A percentile compares a stretch with the other conserved stretches of the same genome.
phyloP scores from a whole-genome alignment of 129 eudicot species.

The Logfia minima region DNA sequence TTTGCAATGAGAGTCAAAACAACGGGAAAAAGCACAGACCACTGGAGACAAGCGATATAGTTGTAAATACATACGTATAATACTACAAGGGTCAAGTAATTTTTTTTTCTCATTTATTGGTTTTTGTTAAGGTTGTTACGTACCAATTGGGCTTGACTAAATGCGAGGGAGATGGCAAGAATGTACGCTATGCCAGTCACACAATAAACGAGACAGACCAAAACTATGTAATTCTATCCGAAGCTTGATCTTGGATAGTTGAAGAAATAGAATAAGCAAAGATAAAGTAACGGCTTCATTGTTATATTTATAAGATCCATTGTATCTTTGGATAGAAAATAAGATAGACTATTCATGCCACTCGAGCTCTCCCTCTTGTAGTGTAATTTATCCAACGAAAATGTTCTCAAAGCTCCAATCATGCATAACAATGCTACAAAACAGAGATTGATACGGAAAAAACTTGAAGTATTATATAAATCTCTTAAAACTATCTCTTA shows the following conservation, averaged over 20 bases:
- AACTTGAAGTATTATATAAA: background rate
- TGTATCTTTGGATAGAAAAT: constrained; percentile 84
- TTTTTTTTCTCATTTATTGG: background rate
- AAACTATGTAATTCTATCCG: constrained; percentile 49
- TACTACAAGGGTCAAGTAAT: constrained; percentile 8
- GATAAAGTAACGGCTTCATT: constrained; percentile 79
- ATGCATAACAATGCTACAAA: constrained; percentile 81
- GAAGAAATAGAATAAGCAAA: constrained; percentile 78
- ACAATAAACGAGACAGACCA: constrained; percentile 79
- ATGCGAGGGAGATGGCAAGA: constrained; percentile 65
- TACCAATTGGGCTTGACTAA: constrained; percentile 87
- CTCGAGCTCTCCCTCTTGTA: constrained; percentile 69
- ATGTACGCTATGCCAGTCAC: constrained; percentile 83
- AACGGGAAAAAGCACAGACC: constrained; percentile 91
- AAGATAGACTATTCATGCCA: constrained; percentile 77
- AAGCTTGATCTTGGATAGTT: constrained; percentile 81
- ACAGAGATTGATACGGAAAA: background rate
- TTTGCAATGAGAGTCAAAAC: constrained; percentile 81
- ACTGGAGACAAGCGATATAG: constrained; percentile 39
- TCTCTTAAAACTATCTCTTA: background rate
- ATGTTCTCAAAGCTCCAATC: constrained; percentile 85
- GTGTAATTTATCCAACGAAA: constrained; percentile 70
- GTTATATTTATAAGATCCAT: constrained; percentile 61
- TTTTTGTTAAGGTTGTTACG: background rate
- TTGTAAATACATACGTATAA: background rate